phyloP scores from a whole-genome alignment of 2,329 filamentous ascomycete genomes.

The Setomelanomma holmii region DNA sequence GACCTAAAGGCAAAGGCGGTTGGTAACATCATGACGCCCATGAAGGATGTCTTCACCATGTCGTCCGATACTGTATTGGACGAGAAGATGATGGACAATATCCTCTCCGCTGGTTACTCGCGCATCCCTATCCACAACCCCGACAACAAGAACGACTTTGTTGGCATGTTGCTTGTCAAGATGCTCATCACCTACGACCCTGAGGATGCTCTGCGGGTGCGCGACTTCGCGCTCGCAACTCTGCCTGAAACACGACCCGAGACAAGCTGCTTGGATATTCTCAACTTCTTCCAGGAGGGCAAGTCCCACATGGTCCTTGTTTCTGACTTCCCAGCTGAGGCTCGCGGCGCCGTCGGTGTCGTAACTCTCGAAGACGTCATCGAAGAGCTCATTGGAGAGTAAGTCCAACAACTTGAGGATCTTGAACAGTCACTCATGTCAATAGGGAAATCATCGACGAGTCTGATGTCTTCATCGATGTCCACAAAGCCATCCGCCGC shows the following conservation, averaged over 20 bases:
- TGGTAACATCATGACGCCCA: constrained; percentile 96
- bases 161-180: constrained; percentile 98
- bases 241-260: constrained; percentile 93
- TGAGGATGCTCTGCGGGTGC: constrained; percentile 84
- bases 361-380: constrained; percentile 98
- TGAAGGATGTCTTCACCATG: constrained; percentile 96
- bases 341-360: constrained; percentile 88
- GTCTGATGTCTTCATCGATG: constrained; percentile 96
- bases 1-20: constrained; percentile 97
- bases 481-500: constrained; percentile 95
- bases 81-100: constrained; percentile 91
- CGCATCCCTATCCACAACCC: constrained; percentile 92
- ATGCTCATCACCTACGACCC: constrained; percentile 99
- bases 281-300: constrained; percentile 99
- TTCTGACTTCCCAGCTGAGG: constrained; percentile 87
- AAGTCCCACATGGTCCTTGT: constrained; percentile 99
- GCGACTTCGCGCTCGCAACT: constrained; percentile 90
- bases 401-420: constrained; percentile 53
- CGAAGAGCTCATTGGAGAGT: constrained; percentile 98
- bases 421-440: constrained; percentile 11
- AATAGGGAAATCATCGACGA: constrained; percentile 95
- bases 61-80: constrained; percentile 93
- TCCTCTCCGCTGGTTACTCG: constrained; percentile 92
- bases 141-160: constrained; percentile 84
- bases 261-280: constrained; percentile 96